Percentiles rank a stretch among this genome's conserved stretches.
Conservation (phyloP, 495 filamentous ascomycete genomes). For the Trichoderma gamsii region DNA sequence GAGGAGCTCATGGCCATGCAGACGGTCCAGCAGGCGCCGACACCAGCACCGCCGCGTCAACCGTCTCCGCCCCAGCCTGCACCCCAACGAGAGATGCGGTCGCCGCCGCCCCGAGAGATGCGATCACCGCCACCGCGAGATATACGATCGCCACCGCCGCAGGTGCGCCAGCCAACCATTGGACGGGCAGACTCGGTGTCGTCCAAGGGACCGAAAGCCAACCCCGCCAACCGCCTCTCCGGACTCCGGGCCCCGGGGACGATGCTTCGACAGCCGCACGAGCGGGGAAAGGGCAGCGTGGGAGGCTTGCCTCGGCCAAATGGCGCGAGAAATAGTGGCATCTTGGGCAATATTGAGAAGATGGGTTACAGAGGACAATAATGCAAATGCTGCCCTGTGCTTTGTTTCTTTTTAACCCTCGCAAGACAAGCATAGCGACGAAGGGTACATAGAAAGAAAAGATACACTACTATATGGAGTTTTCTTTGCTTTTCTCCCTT, state of each 20-base stretch:
- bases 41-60: constrained; percentile 17
- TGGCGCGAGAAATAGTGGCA: constrained; percentile 47
- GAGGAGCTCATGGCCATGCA: constrained; percentile 77
- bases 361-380: constrained; percentile 47
- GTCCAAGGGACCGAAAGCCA: constrained; percentile 9
- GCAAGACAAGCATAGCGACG: not conserved
- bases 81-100: not conserved
- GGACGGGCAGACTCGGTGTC: constrained; percentile 13
- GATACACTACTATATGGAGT: not conserved
- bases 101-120: too few relatives aligned
- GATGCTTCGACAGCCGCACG: constrained; percentile 42
- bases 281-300: constrained; percentile 37
- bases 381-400: not conserved
- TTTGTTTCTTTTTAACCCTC: not conserved
- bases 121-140: too few relatives aligned
- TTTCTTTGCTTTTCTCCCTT: not conserved
- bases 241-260: constrained; percentile 21
- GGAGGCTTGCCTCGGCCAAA: constrained; percentile 38
- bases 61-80: constrained; percentile 10
- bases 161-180: constrained; percentile 16
- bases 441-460: not conserved
- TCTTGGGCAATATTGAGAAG: constrained; percentile 67
- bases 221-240: not conserved
- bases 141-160: not conserved
- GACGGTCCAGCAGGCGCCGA: constrained; percentile 19